Conservation (phyloP, 2,329 filamentous ascomycete species). For the Ophiostoma himal-ulmi region DNA sequence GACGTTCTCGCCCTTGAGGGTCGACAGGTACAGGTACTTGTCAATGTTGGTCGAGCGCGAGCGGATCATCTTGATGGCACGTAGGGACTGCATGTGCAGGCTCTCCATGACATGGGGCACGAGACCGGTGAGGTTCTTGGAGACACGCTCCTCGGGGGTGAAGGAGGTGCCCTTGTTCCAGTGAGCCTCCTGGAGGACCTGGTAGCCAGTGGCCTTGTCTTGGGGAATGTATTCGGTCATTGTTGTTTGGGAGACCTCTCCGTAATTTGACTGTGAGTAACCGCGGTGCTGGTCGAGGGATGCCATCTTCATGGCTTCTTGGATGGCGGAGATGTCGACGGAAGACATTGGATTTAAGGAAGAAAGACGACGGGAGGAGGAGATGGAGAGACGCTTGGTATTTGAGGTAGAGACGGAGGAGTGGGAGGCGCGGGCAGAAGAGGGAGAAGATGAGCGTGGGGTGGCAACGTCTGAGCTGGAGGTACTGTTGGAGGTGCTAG, state of each 20-base stretch:
- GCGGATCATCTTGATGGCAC: slow-evolving; percentile 69
- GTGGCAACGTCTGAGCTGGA: slow-evolving; percentile 47
- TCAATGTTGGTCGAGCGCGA: slow-evolving; percentile 65
- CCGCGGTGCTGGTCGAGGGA: slow-evolving; percentile 55
- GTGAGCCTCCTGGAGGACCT: slow-evolving; percentile 55
- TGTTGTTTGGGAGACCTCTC: slow-evolving; percentile 49
- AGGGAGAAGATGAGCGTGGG: slow-evolving; percentile 49
- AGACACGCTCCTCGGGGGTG: slow-evolving; percentile 56
- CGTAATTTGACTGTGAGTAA: slow-evolving; percentile 52
- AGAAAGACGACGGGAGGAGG: slow-evolving; percentile 45
- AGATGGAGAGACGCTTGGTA: slow-evolving; percentile 41
- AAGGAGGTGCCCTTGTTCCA: slow-evolving; percentile 65
- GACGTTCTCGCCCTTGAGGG: slow-evolving; percentile 67
- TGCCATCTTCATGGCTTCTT: slow-evolving; percentile 56
- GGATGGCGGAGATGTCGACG: slow-evolving; percentile 52
- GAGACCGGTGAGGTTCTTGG: slow-evolving; percentile 61
- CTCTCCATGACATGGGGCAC: slow-evolving; percentile 59
- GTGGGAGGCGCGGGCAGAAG: slow-evolving; percentile 45
- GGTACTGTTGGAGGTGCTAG: slow-evolving; percentile 36
- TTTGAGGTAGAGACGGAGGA: slow-evolving; percentile 30
- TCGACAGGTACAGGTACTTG: slow-evolving; percentile 77
- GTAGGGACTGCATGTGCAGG: slow-evolving; percentile 54
- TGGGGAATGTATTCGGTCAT: slow-evolving; percentile 50
- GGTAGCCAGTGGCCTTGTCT: slow-evolving; percentile 51
- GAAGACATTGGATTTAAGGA: slow-evolving; percentile 51